A percentile compares a stretch with the other conserved stretches of the same genome.
Conservation (phyloP, 2,329 filamentous ascomycete genomes). For the Fusarium sp. region DNA sequence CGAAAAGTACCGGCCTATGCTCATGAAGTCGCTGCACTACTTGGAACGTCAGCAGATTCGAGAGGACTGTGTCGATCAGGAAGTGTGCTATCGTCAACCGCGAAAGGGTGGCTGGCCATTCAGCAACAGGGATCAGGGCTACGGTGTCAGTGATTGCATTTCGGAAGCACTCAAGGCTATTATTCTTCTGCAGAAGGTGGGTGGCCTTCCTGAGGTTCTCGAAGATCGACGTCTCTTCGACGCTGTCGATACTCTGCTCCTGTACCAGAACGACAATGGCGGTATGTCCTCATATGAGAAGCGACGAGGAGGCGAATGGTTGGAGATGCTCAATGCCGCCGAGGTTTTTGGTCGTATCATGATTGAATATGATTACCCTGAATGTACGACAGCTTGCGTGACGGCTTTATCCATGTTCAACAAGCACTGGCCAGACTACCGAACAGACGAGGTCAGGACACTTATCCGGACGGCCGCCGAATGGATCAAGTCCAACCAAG, state of each 20-base stretch:
- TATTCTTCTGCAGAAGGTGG: slow-evolving; percentile 82
- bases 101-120: slow-evolving; percentile 97
- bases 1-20: slow-evolving; percentile 82
- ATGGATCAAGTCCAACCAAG: slow-evolving; percentile 85
- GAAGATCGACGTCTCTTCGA: slow-evolving; percentile 84
- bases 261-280: slow-evolving; percentile 88
- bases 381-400: slow-evolving; percentile 95
- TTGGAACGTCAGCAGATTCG: slow-evolving; percentile 92
- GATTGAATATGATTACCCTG: slow-evolving; percentile 98
- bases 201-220: slow-evolving; percentile 78
- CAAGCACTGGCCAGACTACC: slow-evolving; percentile 83
- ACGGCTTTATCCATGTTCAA: slow-evolving; percentile 87
- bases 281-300: slow-evolving; percentile 93
- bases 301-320: slow-evolving; percentile 77
- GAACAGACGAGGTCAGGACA: slow-evolving; percentile 75
- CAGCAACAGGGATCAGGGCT: slow-evolving; percentile 91
- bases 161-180: slow-evolving; percentile 90
- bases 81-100: slow-evolving; percentile 86
- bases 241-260: slow-evolving; percentile 87
- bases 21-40: slow-evolving; percentile 83
- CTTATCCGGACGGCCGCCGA: slow-evolving; percentile 79
- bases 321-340: slow-evolving; percentile 92
- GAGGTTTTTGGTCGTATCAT: slow-evolving; percentile 98
- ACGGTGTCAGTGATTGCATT: slow-evolving; percentile 94
- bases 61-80: slow-evolving; percentile 81